Evolutionary conservation across 2,329 filamentous ascomycete species (phyloP).

Genomic region (Zelopaecilomyces penicillatus): DNA sequence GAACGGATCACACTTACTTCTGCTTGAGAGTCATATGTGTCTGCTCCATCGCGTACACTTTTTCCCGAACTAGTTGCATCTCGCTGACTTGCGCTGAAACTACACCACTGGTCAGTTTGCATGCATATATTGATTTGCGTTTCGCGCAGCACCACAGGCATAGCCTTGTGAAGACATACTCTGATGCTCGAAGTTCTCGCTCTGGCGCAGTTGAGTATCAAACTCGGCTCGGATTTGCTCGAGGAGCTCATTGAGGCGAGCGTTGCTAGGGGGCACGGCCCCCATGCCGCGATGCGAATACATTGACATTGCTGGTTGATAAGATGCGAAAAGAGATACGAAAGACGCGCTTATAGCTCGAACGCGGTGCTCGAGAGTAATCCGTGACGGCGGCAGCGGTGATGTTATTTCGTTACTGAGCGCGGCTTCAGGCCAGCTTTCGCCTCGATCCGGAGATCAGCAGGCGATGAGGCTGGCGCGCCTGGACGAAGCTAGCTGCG

Average conservation of each 20-base stretch:
- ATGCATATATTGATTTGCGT: not conserved
- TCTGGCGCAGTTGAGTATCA: slow-evolving; percentile 71
- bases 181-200: slow-evolving; percentile 84
- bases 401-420: not conserved
- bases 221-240: slow-evolving; percentile 89
- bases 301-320: slow-evolving; percentile 54
- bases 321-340: slow-evolving; percentile 4
- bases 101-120: slow-evolving; percentile 31
- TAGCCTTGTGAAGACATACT: slow-evolving; percentile 52
- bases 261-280: slow-evolving; percentile 51
- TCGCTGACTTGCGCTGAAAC: slow-evolving; percentile 88
- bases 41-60: slow-evolving; percentile 89
- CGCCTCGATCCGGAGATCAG: slow-evolving; percentile 9
- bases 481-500: slow-evolving; percentile 1
- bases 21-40: slow-evolving; percentile 79
- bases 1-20: slow-evolving; percentile 55
- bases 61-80: slow-evolving; percentile 87
- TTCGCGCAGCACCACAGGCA: not conserved
- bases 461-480: slow-evolving; percentile 7
- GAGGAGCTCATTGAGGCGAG: slow-evolving; percentile 80
- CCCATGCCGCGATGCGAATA: slow-evolving; percentile 86
- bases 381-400: not conserved
- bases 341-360: slow-evolving; percentile 5
- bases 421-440: slow-evolving; percentile 6
- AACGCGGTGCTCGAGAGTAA: slow-evolving; percentile 1